These are phyloP conservation scores for Phytopythium helicoides DNA, from an alignment of 352 stramenopile genomes.

Conservation along the genomic window DNA sequence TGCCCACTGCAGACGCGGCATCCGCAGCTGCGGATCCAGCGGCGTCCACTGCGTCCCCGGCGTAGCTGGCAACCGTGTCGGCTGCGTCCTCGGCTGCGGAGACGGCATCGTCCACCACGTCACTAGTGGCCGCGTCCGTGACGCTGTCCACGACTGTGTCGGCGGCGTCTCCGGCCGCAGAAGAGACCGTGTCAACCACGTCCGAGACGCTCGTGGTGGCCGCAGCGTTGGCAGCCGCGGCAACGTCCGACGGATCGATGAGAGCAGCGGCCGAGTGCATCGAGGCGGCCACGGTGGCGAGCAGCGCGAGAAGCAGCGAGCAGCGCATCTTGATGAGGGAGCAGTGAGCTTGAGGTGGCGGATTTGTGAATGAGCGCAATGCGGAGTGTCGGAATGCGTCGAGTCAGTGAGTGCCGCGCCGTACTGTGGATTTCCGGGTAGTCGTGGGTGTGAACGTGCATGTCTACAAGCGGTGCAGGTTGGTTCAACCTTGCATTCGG, in stretches of 20 bases:
- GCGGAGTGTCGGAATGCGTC: not conserved
- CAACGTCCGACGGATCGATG: conserved; percentile 20
- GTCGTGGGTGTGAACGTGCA: too few relatives aligned
- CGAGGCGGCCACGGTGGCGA: conserved; percentile 18
- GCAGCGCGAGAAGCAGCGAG: conserved; percentile 20
- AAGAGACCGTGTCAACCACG: conserved; percentile 9
- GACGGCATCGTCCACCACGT: conserved; percentile 20
- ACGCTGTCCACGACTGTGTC: conserved; percentile 10
- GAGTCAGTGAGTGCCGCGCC: not conserved
- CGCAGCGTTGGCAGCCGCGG: conserved; percentile 14
- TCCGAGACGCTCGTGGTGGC: conserved; percentile 9
- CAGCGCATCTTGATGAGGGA: conserved; percentile 14
- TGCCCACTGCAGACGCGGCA: conserved; percentile 4
- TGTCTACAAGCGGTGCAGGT: too few relatives aligned
- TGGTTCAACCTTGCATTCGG: too few relatives aligned
- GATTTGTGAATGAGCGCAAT: not conserved
- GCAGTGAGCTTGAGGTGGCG: not conserved
- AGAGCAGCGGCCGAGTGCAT: conserved; percentile 11
- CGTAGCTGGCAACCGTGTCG: conserved; percentile 12
- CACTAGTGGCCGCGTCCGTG: conserved; percentile 7
- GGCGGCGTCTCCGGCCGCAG: conserved; percentile 8
- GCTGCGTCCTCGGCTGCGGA: conserved; percentile 16
- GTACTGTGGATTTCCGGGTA: too few relatives aligned
- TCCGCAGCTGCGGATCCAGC: conserved; percentile 20
- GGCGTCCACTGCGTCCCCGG: conserved; percentile 13